Conservation (phyloP, 768 basidiomycete species). For the Tricholoma terreum region DNA sequence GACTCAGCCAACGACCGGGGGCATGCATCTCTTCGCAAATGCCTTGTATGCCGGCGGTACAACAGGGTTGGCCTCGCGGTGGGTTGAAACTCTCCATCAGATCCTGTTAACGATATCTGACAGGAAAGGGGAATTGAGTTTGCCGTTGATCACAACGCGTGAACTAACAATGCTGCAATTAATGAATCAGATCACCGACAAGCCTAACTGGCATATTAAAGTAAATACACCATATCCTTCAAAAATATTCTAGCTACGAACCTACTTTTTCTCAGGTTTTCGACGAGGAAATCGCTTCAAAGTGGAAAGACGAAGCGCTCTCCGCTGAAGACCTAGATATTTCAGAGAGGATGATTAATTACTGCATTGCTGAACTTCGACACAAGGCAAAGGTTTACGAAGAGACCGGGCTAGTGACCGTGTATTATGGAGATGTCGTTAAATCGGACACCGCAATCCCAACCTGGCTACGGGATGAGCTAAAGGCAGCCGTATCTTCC, state of each 20-base stretch:
- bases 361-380: constrained; percentile 22
- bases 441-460: constrained; percentile 28
- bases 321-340: constrained; percentile 5
- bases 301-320: constrained; percentile 14
- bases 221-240: constrained; percentile 7
- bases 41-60: neutral
- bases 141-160: constrained; percentile 22
- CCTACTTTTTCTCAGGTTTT: constrained; percentile 12
- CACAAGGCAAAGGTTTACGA: constrained; percentile 16
- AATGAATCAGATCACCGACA: constrained; percentile 35
- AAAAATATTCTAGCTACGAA: neutral
- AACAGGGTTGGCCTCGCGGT: neutral
- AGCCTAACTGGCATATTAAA: constrained; percentile 31
- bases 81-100: neutral
- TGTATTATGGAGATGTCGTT: constrained; percentile 19
- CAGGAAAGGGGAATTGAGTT: neutral
- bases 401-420: constrained; percentile 12
- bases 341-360: constrained; percentile 17
- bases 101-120: neutral
- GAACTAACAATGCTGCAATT: constrained; percentile 33
- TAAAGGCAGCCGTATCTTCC: constrained; percentile 12
- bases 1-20: too few species aligned
- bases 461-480: constrained; percentile 6
- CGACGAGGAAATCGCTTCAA: constrained; percentile 14
- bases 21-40: constrained; percentile 4